phyloP scores from a whole-genome alignment of 2,329 filamentous ascomycete species.

The Dactylellina sp. region DNA sequence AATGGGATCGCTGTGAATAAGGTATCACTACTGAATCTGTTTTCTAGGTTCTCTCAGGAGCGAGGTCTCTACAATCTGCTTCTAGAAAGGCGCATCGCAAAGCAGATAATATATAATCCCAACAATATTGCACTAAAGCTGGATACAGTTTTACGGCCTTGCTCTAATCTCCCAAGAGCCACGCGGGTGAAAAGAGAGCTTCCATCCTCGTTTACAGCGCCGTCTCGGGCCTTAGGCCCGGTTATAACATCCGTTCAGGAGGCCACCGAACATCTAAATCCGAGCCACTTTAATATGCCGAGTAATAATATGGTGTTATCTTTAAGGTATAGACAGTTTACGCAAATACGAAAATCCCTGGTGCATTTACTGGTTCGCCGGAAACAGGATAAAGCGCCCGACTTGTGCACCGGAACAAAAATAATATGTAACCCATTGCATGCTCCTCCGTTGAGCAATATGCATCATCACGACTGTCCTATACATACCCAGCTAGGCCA shows the following conservation, averaged over 20 bases:
- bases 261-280: background rate
- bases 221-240: background rate
- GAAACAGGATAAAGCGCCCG: no score
- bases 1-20: background rate
- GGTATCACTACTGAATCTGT: background rate
- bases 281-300: no score
- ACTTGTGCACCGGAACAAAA: no score
- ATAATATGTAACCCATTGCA: no score
- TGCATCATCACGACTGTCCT: no score
- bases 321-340: no score
- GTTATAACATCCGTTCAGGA: background rate
- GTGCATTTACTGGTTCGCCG: no score
- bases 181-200: background rate
- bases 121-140: constrained; percentile 11
- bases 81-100: constrained; percentile 7
- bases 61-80: constrained; percentile 28
- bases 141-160: background rate
- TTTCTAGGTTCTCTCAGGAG: constrained; percentile 30
- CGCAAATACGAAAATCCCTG: no score
- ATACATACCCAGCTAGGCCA: no score
- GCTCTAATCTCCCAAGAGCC: background rate
- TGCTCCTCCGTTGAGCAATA: no score
- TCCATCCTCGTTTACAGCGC: background rate
- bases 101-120: background rate
- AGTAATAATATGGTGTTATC: no score